These are phyloP conservation scores for Paradendryphiella salina DNA, from an alignment of 2,329 filamentous ascomycete species.

Conservation along the genomic window DNA sequence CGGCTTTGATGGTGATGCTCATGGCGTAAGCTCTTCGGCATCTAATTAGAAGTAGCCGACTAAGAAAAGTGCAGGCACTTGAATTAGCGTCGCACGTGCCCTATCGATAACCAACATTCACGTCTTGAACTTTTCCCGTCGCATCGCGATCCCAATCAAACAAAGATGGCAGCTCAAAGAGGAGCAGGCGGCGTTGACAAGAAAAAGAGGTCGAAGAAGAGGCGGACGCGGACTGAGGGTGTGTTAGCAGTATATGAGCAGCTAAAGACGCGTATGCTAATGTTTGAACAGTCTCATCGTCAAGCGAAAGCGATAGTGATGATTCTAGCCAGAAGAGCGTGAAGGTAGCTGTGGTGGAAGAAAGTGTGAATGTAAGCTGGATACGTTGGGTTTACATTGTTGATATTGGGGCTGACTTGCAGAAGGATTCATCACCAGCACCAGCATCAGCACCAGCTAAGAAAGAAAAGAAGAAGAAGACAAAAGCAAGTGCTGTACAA, in stretches of 20 bases:
- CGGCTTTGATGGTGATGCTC: background rate
- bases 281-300: slow-evolving; percentile 32
- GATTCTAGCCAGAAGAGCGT: slow-evolving; percentile 20
- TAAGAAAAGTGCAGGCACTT: slow-evolving; percentile 4
- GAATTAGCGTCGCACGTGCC: slow-evolving; percentile 14
- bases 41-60: background rate
- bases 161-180: slow-evolving; percentile 31
- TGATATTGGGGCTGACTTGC: background rate
- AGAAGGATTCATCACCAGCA: slow-evolving; percentile 6
- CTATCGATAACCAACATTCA: slow-evolving; percentile 31
- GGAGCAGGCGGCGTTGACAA: slow-evolving; percentile 24
- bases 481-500: slow-evolving; percentile 1
- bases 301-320: slow-evolving; percentile 40
- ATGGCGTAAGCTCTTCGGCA: background rate
- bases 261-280: slow-evolving; percentile 10
- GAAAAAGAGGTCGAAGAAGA: slow-evolving; percentile 36
- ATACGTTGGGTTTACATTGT: background rate
- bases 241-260: background rate
- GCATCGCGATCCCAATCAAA: background rate
- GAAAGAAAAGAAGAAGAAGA: slow-evolving; percentile 22
- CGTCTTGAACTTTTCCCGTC: slow-evolving; percentile 21
- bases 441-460: slow-evolving; percentile 10
- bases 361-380: background rate
- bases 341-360: slow-evolving; percentile 7
- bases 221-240: slow-evolving; percentile 39